Evolutionary conservation across 345 rosid genomes (phyloP), one percentile per base, ranked within the genome.

Genomic region (Linum trigynum): DNA sequence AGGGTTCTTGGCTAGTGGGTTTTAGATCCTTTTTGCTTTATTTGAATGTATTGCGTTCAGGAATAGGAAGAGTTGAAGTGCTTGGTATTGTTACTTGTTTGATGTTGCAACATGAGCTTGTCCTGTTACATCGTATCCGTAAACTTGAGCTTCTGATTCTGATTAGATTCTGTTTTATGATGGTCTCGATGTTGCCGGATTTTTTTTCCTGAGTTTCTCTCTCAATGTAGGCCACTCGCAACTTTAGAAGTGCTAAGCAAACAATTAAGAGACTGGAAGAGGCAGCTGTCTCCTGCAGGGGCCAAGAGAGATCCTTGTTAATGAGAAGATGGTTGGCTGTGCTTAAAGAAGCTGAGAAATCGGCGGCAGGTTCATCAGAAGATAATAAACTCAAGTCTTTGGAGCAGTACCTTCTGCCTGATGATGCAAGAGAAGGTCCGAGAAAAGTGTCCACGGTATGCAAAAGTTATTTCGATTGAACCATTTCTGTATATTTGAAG

Each of bases 251-350:
- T 68, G 87, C 65, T 48, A 84, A 74, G 76, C 87, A 82, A 70
- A 90, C 97, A 3, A 76, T 86, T 35, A 87, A 74, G 82, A 83
- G 97, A 73, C 69, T 92, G 77, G 98, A 94, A 76, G 96, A 90
- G 70, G 90, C 90, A 41, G 96, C 96, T 4, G 76, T 94, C 16
- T 78, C 89, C 23, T 86, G 81, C 67, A 78, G 86, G 58, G 97
- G 97, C 14, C 77, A 82, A 14, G 97, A 90, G 72, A 85, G 97
- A 69, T 78, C 83, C 69, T 65, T 81, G 82, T 72, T 92, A 69
- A 78, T 92, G 62, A 76, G 76, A 71, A 88, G 89, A 80, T 94
- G 99, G 97, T 66, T 85, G 59, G 67, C 69, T 77, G 96, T 84
- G 69, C 96, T 94, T 11, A 83, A 84, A 74, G 90, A 90, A 76